Evolutionary conservation across 1,139 yeast species (phyloP).

Genomic region (Martiniozyma asiatica): DNA sequence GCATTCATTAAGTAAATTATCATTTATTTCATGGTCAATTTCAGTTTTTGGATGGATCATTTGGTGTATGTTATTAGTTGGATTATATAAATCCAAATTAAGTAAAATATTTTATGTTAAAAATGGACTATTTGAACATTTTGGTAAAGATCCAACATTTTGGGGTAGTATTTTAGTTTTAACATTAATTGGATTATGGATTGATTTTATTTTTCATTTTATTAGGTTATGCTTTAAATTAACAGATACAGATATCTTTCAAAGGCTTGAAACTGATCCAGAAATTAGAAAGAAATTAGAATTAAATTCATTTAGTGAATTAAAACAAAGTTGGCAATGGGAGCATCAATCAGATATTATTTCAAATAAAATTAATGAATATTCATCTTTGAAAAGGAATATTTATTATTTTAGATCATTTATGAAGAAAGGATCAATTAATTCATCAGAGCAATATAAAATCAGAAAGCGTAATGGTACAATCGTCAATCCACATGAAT

Average conservation of each 20-base stretch:
- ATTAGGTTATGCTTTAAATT: conserved; percentile 47
- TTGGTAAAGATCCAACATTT: conserved; percentile 73
- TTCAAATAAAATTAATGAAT: conserved; percentile 19
- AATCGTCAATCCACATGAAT: conserved; percentile 31
- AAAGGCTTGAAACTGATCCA: conserved; percentile 59
- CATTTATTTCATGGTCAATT: conserved; percentile 56
- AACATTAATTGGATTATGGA: conserved; percentile 42
- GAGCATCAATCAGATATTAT: conserved; percentile 27
- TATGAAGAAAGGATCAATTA: conserved; percentile 23
- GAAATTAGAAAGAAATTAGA: conserved; percentile 63
- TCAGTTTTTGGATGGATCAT: conserved; percentile 81
- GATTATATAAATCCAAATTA: conserved; percentile 45
- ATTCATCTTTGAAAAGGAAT: conserved; percentile 29
- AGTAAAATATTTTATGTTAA: conserved; percentile 62
- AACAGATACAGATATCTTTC: conserved; percentile 69
- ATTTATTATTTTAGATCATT: conserved; percentile 20
- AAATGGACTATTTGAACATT: conserved; percentile 51
- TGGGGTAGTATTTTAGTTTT: conserved; percentile 68
- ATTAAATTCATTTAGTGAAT: conserved; percentile 55
- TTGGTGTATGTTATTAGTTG: conserved; percentile 74
- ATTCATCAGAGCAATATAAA: conserved; percentile 21
- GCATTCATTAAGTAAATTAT: conserved; percentile 66
- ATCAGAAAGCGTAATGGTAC: conserved; percentile 42
- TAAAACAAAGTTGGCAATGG: conserved; percentile 76
- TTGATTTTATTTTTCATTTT: conserved; percentile 56